Conservation (phyloP, 192 early-diverging fungal species). For the Lobosporangium transversale region DNA sequence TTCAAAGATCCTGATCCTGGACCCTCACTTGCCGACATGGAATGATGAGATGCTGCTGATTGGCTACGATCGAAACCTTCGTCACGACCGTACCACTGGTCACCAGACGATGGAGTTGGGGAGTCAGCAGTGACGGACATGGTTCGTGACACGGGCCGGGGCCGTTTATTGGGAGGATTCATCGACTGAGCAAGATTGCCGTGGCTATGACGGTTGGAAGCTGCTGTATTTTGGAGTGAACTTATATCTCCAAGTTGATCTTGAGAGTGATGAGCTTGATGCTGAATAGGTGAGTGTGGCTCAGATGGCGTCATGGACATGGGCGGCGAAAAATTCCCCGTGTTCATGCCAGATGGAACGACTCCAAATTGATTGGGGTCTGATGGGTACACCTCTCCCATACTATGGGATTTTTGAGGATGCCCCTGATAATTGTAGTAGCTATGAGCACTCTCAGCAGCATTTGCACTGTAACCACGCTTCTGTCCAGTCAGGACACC, state of each 20-base stretch:
- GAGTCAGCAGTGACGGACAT: conserved; percentile 13
- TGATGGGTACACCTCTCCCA: conserved; percentile 14
- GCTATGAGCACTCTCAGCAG: conserved; percentile 3
- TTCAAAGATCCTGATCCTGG: conserved; percentile 7
- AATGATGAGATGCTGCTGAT: conserved; percentile 8
- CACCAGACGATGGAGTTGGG: background rate
- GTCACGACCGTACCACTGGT: conserved; percentile 26
- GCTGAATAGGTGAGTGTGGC: conserved; percentile 39
- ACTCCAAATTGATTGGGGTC: conserved; percentile 18
- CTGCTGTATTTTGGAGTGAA: background rate
- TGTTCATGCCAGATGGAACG: conserved; percentile 12
- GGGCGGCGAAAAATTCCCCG: conserved; percentile 37
- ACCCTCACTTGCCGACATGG: conserved; percentile 12
- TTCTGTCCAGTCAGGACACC: conserved; percentile 29
- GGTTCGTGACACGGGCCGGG: conserved; percentile 22
- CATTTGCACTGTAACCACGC: conserved; percentile 21
- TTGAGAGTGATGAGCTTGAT: conserved; percentile 20
- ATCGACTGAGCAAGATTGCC: conserved; percentile 8
- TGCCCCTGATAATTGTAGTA: conserved; percentile 24
- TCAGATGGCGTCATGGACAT: conserved; percentile 36
- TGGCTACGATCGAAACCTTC: conserved; percentile 15
- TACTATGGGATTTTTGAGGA: conserved; percentile 15
- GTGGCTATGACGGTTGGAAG: conserved; percentile 8
- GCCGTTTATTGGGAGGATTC: conserved; percentile 38
- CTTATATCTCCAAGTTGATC: conserved; percentile 28